These are phyloP conservation scores for Hortaea sp. DNA, from an alignment of 2,329 filamentous ascomycete species.

Conservation along the genomic window DNA sequence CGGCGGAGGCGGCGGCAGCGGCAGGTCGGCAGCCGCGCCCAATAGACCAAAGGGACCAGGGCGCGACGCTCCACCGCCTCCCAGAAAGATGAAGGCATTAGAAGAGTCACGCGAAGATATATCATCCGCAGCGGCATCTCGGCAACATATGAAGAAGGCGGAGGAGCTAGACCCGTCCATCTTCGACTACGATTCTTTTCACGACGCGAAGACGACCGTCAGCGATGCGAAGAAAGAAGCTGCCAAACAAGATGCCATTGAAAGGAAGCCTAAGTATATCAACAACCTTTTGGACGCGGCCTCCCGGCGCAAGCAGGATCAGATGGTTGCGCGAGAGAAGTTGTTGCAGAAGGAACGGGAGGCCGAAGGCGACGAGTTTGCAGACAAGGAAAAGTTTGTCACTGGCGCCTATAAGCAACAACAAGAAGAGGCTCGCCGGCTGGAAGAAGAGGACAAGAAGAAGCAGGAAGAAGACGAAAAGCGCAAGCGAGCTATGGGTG, in stretches of 20 bases:
- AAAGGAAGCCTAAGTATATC: constrained; percentile 70
- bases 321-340: constrained; percentile 69
- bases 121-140: constrained; percentile 53
- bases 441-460: constrained; percentile 62
- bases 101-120: constrained; percentile 42
- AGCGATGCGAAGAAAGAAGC: constrained; percentile 47
- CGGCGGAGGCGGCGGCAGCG: constrained; percentile 35
- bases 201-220: constrained; percentile 59
- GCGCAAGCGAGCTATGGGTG: constrained; percentile 49
- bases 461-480: constrained; percentile 57
- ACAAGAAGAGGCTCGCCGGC: constrained; percentile 60
- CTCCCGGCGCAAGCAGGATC: constrained; percentile 66
- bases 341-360: constrained; percentile 67
- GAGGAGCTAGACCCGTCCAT: constrained; percentile 60
- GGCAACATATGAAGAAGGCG: constrained; percentile 55
- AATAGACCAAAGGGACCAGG: too few relatives aligned
- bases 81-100: constrained; percentile 33
- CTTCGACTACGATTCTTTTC: constrained; percentile 78
- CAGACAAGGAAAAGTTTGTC: constrained; percentile 77
- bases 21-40: background rate
- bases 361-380: constrained; percentile 70
- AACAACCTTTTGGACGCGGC: constrained; percentile 61
- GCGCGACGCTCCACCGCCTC: constrained; percentile 11
- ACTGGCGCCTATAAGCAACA: constrained; percentile 74
- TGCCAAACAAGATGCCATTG: constrained; percentile 42